Base-by-base conservation (phyloP, 805 yeast genomes). In the Lachancea waltii region DNA sequence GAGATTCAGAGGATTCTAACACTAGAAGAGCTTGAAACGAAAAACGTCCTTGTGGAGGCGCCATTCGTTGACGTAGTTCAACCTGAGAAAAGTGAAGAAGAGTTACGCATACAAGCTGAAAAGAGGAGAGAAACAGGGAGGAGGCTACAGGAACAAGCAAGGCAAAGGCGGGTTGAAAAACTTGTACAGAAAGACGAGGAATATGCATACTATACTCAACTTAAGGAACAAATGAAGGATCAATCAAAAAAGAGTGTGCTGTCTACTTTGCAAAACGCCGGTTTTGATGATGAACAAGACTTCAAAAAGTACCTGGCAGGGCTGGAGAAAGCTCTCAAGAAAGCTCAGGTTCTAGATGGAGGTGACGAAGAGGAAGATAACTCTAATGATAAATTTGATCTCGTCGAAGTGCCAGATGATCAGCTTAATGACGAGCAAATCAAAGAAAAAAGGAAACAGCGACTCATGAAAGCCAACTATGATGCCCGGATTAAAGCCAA, bases 141-240 rank as follows among this genome's bases (percentile, higher is more conserved):
- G 46, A 70, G 95, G 47, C 68, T 94, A 44, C 97, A 92, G 62
- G 95, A 85, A 52, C 96, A 87, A 60, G 97, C 97, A 0, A 87
- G 81, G 50, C 81, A 79, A 52, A 81, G 79, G 47, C 68, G 98
- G 40, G 59, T 78, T 7, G 96, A 90, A 55, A 87, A 85, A 52
- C 62, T 85, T 32, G 68, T 76, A 11, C 86, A 86, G 56, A 82
- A 84, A 47, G 87, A 87, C 49, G 78, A 82, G 48, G 96, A 90
- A 52, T 75, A 68, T 46, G 79, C 72, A 33, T 86, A 89, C 57
- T 86, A 80, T 51, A 64, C 75, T 1, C 69, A 70, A 18, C 62
- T 89, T 30, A 72, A 69, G 49, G 73, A 68, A 19, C 72, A 73
- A 40, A 56, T 85, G 36, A 61, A 60, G 21, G 65, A 57, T 10